Percentiles rank a stretch among this genome's conserved stretches.
These are phyloP conservation scores for Fragosphaeria purpurea DNA, from an alignment of 2,329 filamentous ascomycete species.

Conservation along the genomic window DNA sequence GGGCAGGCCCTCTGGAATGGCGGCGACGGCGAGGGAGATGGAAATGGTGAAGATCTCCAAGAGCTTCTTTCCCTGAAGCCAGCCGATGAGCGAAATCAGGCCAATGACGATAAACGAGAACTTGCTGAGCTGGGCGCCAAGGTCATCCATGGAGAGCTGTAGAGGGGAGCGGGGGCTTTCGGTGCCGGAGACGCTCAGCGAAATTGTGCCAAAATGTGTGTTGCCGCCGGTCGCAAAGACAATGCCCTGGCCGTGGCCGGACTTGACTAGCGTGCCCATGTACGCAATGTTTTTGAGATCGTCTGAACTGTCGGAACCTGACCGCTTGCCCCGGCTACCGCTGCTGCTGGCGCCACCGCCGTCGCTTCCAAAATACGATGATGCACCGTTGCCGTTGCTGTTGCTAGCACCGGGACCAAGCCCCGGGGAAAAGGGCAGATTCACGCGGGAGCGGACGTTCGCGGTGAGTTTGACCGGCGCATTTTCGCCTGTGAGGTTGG, in stretches of 20 bases:
- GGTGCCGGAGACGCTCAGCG: conserved; percentile 84
- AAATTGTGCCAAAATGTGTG: conserved; percentile 95
- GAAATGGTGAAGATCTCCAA: conserved; percentile 97
- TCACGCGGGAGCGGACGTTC: conserved; percentile 38
- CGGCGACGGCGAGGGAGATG: conserved; percentile 90
- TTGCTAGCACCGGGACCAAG: conserved; percentile 6
- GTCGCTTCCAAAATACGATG: conserved; percentile 22
- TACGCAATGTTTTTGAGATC: conserved; percentile 88
- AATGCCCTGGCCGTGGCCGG: conserved; percentile 87
- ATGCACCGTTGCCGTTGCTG: conserved; percentile 18
- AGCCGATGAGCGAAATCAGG: conserved; percentile 82
- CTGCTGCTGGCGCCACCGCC: conserved; percentile 3
- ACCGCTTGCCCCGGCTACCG: background rate
- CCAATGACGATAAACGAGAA: conserved; percentile 92
- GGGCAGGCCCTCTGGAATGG: conserved; percentile 91
- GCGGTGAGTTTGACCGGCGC: conserved; percentile 76
- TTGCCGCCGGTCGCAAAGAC: conserved; percentile 93
- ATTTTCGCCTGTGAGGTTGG: conserved; percentile 93
- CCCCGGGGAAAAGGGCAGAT: conserved; percentile 2
- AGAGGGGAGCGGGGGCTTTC: conserved; percentile 91
- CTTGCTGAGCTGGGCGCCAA: conserved; percentile 92
- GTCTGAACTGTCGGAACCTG: conserved; percentile 43
- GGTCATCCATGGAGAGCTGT: conserved; percentile 93
- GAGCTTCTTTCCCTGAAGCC: conserved; percentile 78
- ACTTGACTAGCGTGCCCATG: conserved; percentile 94